Percentiles rank a stretch among this genome's conserved stretches.
Conservation (phyloP, 1,139 yeast genomes). For the Pneumocystis jirovecii region DNA sequence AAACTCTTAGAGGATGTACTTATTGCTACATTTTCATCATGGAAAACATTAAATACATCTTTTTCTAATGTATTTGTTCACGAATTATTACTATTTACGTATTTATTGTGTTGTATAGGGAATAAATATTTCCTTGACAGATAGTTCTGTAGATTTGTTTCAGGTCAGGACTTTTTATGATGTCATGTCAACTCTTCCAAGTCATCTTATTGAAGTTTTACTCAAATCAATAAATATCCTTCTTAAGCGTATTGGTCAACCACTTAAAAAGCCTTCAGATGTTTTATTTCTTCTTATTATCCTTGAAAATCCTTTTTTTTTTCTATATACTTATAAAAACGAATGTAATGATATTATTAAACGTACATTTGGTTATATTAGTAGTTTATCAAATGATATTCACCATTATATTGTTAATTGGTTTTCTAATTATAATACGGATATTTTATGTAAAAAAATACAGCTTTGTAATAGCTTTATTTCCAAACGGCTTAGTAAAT, state of each 20-base stretch:
- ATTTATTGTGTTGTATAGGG: constrained; percentile 18
- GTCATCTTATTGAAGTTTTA: constrained; percentile 16
- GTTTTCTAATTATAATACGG: constrained; percentile 34
- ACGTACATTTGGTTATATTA: constrained; percentile 48
- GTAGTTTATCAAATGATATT: constrained; percentile 33
- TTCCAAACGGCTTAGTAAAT: constrained; percentile 22
- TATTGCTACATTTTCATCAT: constrained; percentile 16
- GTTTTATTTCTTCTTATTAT: constrained; percentile 21
- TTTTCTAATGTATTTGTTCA: neutral
- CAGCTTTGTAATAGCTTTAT: constrained; percentile 27
- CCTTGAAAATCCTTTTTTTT: constrained; percentile 24
- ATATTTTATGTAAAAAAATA: constrained; percentile 27
- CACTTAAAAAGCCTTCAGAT: constrained; percentile 18
- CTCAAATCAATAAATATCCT: constrained; percentile 17
- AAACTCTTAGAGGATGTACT: constrained; percentile 14
- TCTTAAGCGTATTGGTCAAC: constrained; percentile 19
- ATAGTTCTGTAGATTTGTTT: constrained; percentile 6
- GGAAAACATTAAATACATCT: constrained; percentile 16
- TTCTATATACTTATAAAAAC: constrained; percentile 7
- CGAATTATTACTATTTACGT: constrained; percentile 14
- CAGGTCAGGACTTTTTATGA: neutral
- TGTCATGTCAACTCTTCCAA: constrained; percentile 8
- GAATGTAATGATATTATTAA: constrained; percentile 35
- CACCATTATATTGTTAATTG: constrained; percentile 41
- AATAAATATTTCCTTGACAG: constrained; percentile 19